A percentile compares a stretch with the other conserved stretches of the same genome.
These are phyloP conservation scores for Stromatinia cepivora DNA, from an alignment of 2,329 filamentous ascomycete species.

Conservation along the genomic window DNA sequence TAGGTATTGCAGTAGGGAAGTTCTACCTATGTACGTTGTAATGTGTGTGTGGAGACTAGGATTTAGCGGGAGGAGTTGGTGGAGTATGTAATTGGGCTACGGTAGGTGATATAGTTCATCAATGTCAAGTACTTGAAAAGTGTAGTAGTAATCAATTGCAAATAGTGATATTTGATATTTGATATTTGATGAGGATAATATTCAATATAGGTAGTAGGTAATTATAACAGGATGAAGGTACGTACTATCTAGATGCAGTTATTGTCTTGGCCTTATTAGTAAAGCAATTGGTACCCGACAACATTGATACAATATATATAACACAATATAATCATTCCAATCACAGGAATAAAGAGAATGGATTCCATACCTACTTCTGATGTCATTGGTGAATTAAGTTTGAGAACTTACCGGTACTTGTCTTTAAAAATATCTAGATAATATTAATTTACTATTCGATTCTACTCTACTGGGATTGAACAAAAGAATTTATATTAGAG, in stretches of 20 bases:
- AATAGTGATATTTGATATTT: too few relatives aligned
- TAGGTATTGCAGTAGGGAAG: background rate
- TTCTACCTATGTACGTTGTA: background rate
- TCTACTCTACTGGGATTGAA: background rate
- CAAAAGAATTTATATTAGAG: background rate
- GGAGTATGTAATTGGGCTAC: background rate
- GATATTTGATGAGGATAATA: too few relatives aligned
- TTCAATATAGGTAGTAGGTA: too few relatives aligned
- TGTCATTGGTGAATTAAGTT: background rate
- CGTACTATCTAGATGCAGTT: too few relatives aligned
- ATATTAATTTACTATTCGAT: background rate
- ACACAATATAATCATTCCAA: too few relatives aligned
- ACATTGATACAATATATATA: too few relatives aligned
- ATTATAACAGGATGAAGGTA: too few relatives aligned
- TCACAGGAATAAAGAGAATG: too few relatives aligned
- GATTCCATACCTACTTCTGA: background rate
- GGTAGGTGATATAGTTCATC: background rate
- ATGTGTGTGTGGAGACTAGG: background rate
- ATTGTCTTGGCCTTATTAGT: too few relatives aligned
- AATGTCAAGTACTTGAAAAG: background rate
- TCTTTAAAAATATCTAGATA: background rate
- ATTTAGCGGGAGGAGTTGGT: constrained; percentile 3
- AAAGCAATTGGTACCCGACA: too few relatives aligned
- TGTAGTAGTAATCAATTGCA: too few relatives aligned
- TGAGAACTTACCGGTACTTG: background rate